Evolutionary conservation across 2,329 filamentous ascomycete species (phyloP), one percentile per base, ranked within the genome.

Genomic region (Pseudogymnoascus sp.): DNA sequence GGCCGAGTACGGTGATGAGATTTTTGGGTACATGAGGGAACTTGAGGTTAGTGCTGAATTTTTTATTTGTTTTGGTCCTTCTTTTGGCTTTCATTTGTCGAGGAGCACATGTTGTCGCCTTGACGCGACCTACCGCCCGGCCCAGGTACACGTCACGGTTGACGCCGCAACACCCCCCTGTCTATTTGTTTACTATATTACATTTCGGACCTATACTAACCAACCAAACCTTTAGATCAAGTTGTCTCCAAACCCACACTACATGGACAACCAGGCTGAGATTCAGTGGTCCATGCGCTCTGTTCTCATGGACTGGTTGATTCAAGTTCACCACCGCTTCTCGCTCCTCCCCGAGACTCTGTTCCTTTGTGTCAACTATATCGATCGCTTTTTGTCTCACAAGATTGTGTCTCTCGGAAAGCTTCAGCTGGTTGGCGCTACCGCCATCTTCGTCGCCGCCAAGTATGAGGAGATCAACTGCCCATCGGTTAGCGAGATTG

Each of bases 401-500:
- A 99, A 99, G 79, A 86, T 97, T 37, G 92, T 99, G 35, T 97
- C 94, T 1, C 83, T 97, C 11, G 90, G 89, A 64, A 97, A 97
- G 77, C 82, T 99, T 50, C 94, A 99, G 77, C 84, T 99, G 13
- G 94, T 97, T 59, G 94, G 94, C 54, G 93, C 94, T 21, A 97
- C 94, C 3, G 94, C 94, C 26, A 88, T 99, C 67, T 92, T 97
- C 69, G 87, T 99, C 64, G 94, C 94, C 10, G 90, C 94, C 68
- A 99, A 99, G 77, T 99, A 97, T 72, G 94, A 99, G 75, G 94
- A 99, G 77, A 97, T 99, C 78, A 96, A 96, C 75, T 96, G 92
- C 74, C 94, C 92, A 24, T 96, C 93, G 0, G 86, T 99, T 21
- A 84, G 89, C 64, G 94, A 99, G 78, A 96, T 99, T 70, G 89